A percentile compares a stretch with the other conserved stretches of the same genome.
These are phyloP conservation scores for Astragalus glycyphyllos DNA, from an alignment of 306 rosid species.

Conservation along the genomic window DNA sequence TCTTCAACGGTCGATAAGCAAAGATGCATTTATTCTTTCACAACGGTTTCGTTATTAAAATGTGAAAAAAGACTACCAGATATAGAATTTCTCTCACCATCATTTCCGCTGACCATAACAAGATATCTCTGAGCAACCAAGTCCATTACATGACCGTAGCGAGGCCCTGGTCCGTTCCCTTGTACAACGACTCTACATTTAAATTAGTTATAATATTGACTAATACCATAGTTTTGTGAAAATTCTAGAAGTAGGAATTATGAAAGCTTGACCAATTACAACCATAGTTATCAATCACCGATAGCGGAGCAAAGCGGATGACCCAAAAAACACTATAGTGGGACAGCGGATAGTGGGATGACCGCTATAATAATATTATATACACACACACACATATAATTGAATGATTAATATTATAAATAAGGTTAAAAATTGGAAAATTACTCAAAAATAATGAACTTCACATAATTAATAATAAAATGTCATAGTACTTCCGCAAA, in stretches of 20 bases:
- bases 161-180: constrained; percentile 99
- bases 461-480: too few species aligned
- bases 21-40: background rate
- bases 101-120: constrained; percentile 93
- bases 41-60: constrained; percentile 2
- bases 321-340: background rate
- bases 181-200: constrained; percentile 87
- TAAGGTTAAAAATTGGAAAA: too few species aligned
- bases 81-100: constrained; percentile 67
- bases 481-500: too few species aligned
- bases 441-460: too few species aligned
- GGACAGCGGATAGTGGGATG: background rate
- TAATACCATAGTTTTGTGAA: constrained; percentile 8
- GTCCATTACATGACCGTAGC: constrained; percentile 98
- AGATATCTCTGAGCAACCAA: constrained; percentile 99
- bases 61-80: background rate
- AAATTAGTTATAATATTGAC: constrained; percentile 41
- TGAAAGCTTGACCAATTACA: constrained; percentile 32
- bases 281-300: constrained; percentile 8
- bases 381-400: too few species aligned
- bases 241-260: constrained; percentile 35
- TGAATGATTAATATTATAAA: too few species aligned
- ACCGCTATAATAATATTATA: background rate
- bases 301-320: background rate
- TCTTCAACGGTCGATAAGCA: background rate